Evolutionary conservation across 2,329 filamentous ascomycete genomes (phyloP).

Genomic region (Calonectria henricotiae): DNA sequence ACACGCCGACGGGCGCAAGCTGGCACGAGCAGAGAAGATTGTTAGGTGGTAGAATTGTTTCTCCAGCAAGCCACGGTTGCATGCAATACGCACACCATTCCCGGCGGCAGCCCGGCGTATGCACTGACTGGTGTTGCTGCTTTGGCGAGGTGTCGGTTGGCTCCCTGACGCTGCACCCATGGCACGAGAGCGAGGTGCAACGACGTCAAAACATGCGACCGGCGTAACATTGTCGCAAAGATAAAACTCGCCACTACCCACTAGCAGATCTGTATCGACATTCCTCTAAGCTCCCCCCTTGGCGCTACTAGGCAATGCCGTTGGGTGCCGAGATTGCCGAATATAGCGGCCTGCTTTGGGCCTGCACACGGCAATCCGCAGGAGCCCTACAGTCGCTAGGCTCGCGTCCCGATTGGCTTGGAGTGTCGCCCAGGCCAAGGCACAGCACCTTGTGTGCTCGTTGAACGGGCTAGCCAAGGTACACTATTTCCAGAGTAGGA

Average conservation of each 20-base stretch:
- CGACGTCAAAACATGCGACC: conserved; percentile 21
- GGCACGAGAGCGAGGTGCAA: background rate
- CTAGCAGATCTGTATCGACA: conserved; percentile 1
- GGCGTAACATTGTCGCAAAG: background rate
- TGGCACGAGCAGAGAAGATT: background rate
- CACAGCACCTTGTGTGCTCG: background rate
- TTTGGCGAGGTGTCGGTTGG: background rate
- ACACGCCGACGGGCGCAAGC: background rate
- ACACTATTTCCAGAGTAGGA: background rate
- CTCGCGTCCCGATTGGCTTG: background rate
- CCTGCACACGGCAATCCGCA: conserved; percentile 3
- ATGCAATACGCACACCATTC: conserved; percentile 8
- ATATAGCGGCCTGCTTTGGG: conserved; percentile 3
- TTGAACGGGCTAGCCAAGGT: background rate
- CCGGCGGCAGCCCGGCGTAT: background rate
- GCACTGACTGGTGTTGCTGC: background rate
- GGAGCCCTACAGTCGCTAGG: background rate
- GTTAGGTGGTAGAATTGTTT: background rate
- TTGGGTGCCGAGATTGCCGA: conserved; percentile 23
- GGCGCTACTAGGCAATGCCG: conserved; percentile 20
- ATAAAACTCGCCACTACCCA: background rate
- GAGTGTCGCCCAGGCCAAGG: too few species aligned
- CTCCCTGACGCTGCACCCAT: background rate
- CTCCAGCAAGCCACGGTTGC: conserved; percentile 1
- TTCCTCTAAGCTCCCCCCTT: background rate